Evolutionary conservation across 306 rosid genomes (phyloP), one percentile per base, ranked within the genome.

Genomic region (Acacia confusa): DNA sequence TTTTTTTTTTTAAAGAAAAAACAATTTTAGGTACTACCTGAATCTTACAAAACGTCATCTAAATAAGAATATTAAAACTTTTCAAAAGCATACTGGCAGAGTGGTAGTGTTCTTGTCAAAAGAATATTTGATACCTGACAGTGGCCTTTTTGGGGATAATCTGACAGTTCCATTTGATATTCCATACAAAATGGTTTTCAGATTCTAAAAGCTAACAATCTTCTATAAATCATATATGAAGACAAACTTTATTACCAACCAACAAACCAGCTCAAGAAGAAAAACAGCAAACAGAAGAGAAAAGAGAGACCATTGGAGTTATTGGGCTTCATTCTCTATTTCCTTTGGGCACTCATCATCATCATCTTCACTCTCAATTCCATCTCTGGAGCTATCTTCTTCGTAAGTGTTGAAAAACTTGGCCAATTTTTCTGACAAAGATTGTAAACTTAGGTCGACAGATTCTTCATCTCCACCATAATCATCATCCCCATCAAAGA

Each of bases 401-500:
- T 85, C 87, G 24, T 15, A 44, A 28, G 74, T 44, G 50, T 43
- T 34, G 75, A 92, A 89, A 79, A 86, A 86, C 71, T 61, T 82
- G 17, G 90, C 92, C 74, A 90, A 48, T 52, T 81, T 86, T 81
- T 86, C 88, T 13, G 94, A 90, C 15, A 86, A 77, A 38, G 94
- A 92, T 80, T 80, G 89, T 3, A 84, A 86, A 70, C 76, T 82
- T 48, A 74, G 64, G 34, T 78, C 82, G 53, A 83, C 38, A 6
- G 74, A 82, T 47, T 87, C 84, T 86, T 91, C 92, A 0, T 77
- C 82, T 84, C 92, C 95, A 20, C 83, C 92, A 71, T 89, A 91
- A 38, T 91, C 94, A 79, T 93, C 94, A 41, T 88, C 94, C 63
- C 86, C 95, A 81, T 89, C 97, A 76, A 80, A 83, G 27, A 83